Conservation (phyloP, 257 asterid genomes). For the Knoxia roxburghii region DNA sequence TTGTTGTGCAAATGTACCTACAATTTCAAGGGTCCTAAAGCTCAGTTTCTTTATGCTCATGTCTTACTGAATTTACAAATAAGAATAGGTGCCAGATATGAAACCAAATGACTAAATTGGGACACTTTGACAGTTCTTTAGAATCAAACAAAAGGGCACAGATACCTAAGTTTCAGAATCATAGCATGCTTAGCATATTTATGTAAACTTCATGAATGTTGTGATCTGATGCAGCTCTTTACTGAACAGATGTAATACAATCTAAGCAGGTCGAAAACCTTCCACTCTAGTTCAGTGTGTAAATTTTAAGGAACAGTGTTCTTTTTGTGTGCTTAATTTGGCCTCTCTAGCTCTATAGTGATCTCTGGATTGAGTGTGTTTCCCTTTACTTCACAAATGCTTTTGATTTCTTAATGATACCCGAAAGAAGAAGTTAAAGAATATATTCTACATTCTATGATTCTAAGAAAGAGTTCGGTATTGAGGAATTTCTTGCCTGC, state of each 20-base stretch:
- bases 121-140: background rate
- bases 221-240: background rate
- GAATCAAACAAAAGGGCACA: background rate
- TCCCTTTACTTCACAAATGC: too few relatives aligned
- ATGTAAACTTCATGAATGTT: background rate
- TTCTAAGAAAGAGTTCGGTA: background rate
- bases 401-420: background rate
- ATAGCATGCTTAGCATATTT: background rate
- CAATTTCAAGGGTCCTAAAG: constrained; percentile 5
- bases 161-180: background rate
- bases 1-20: constrained; percentile 83
- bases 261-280: background rate
- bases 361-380: too few relatives aligned
- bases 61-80: background rate
- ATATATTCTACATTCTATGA: background rate
- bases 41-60: background rate
- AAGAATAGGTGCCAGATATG: background rate
- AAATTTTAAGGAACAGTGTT: background rate
- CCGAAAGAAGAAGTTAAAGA: background rate
- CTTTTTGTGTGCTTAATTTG: background rate
- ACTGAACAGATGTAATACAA: background rate
- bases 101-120: background rate
- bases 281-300: background rate
- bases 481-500: constrained; percentile 47
- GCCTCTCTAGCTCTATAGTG: too few relatives aligned